Base-by-base conservation (phyloP, 2,329 filamentous ascomycete species). In the Tolypocladium tropicale region DNA sequence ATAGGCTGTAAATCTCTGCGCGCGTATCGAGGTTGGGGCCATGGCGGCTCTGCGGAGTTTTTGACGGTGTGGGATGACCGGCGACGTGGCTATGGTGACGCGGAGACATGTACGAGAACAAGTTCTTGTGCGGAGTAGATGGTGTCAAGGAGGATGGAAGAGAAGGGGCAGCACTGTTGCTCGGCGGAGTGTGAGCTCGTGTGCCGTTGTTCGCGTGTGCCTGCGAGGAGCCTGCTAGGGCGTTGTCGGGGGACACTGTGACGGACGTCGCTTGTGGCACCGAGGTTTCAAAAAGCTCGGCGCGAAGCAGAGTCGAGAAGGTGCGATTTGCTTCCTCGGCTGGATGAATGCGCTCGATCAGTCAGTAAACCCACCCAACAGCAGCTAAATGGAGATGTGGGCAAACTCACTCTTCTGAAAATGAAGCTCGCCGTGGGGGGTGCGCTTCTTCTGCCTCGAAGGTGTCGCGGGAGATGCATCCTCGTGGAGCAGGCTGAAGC, bases 51-150 rank as follows among this genome's bases (percentile, higher is more conserved):
- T 92, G 89, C 1, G 93, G 92, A 2, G 94, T 96, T 72, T 90
- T 87, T 12, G 89, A 90, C 2, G 91, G 92, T 4, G 92, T 96
- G 2, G 86, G 89, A 63, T 95, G 90, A n/a, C 88, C 88, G 23
- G 84, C 86, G 53, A 86, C 81, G 60, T 83, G 81, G 56, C 77
- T 82, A 66, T 87, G 82, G 64, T 90, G 83, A 28, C 79, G 78
- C 2, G 89, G 88, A 3, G 89, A 92, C 72, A 90, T 85, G 70
- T 95, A 96, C 30, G 88, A 90, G 69, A 99, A 97, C 41, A 99
- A 82, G 63, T 99, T 99, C 74, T 96, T 97, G 72, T 96, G 91
- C 11, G 94, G 94, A 4, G 94, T 99, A 1, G 93, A 95, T 0
- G 94, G 94, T 0, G 93, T 96, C 57, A 94, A 78, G 56, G 84